Percentiles rank a stretch among this genome's conserved stretches.
phyloP scores from a whole-genome alignment of 768 basidiomycete genomes.

The Rhodotorula paludigena region DNA sequence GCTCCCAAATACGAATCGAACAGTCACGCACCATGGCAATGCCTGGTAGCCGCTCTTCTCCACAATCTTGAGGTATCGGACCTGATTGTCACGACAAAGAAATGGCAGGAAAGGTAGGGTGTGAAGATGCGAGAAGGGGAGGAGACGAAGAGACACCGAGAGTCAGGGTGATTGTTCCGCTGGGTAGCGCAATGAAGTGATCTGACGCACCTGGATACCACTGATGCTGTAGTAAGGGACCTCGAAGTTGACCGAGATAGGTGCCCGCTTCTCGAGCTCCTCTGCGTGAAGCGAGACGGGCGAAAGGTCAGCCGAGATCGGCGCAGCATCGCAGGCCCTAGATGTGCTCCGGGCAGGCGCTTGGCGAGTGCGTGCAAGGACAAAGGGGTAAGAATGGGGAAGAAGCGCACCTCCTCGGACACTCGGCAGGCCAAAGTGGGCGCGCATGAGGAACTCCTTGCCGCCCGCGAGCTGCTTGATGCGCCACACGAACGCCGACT shows the following conservation, averaged over 20 bases:
- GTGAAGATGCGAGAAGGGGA: too few relatives aligned
- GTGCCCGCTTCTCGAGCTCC: slow-evolving; percentile 82
- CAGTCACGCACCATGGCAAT: slow-evolving; percentile 73
- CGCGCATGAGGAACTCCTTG: slow-evolving; percentile 94
- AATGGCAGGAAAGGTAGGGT: too few relatives aligned
- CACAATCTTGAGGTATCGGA: slow-evolving; percentile 96
- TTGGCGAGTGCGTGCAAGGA: background rate
- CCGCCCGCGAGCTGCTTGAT: slow-evolving; percentile 96
- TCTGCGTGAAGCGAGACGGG: too few relatives aligned
- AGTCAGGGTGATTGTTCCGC: slow-evolving; percentile 50
- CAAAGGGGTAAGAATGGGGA: too few relatives aligned
- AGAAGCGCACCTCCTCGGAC: slow-evolving; percentile 72
- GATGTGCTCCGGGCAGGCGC: background rate
- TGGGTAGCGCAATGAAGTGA: slow-evolving; percentile 56
- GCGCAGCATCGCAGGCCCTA: background rate
- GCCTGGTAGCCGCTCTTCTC: slow-evolving; percentile 98
- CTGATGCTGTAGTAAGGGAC: slow-evolving; percentile 94
- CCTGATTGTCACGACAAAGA: too few relatives aligned
- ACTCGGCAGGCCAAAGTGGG: slow-evolving; percentile 92
- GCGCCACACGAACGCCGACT: slow-evolving; percentile 98
- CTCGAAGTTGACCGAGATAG: slow-evolving; percentile 95
- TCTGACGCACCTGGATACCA: slow-evolving; percentile 65
- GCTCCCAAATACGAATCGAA: slow-evolving; percentile 2
- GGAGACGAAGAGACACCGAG: too few relatives aligned
- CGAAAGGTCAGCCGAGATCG: too few relatives aligned